These are phyloP conservation scores for Pseudopyricularia cyperi DNA, from an alignment of 2,329 filamentous ascomycete genomes.

Conservation along the genomic window DNA sequence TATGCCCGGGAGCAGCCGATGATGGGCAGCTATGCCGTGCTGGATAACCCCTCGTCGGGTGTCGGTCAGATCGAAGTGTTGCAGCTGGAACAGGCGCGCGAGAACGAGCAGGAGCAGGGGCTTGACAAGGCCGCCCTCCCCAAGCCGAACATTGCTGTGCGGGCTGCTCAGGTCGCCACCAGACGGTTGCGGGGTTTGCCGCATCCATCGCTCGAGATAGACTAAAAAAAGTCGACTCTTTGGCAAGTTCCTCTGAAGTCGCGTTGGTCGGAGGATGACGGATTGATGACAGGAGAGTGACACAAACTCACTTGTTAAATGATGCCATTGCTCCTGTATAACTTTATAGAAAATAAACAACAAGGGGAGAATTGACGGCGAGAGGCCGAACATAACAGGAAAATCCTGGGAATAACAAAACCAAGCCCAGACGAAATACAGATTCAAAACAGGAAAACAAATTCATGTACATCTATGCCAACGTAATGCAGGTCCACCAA, in stretches of 20 bases:
- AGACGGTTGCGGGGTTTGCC: not conserved
- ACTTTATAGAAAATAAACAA: too few species aligned
- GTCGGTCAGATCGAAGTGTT: not conserved
- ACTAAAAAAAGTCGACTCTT: not conserved
- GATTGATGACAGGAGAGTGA: too few species aligned
- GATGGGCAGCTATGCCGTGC: not conserved
- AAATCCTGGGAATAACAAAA: not conserved
- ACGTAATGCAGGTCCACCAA: slow-evolving; percentile 18
- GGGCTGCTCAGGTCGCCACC: not conserved
- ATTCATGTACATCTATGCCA: not conserved
- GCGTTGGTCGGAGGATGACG: too few species aligned
- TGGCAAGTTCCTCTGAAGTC: too few species aligned
- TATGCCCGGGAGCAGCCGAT: not conserved
- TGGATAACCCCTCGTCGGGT: too few species aligned
- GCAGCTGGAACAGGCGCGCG: not conserved
- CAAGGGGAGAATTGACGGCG: too few species aligned
- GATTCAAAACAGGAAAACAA: not conserved
- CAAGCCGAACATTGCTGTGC: not conserved
- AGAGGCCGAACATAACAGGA: not conserved
- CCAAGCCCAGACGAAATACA: not conserved
- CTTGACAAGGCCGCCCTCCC: too few species aligned
- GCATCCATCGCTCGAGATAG: not conserved
- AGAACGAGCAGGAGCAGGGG: too few species aligned
- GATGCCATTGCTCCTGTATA: too few species aligned
- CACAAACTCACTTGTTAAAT: too few species aligned